Percentiles rank a stretch among this genome's conserved stretches.
These are phyloP conservation scores for Nadsonia commutata DNA, from an alignment of 1,139 yeast genomes.

Conservation along the genomic window DNA sequence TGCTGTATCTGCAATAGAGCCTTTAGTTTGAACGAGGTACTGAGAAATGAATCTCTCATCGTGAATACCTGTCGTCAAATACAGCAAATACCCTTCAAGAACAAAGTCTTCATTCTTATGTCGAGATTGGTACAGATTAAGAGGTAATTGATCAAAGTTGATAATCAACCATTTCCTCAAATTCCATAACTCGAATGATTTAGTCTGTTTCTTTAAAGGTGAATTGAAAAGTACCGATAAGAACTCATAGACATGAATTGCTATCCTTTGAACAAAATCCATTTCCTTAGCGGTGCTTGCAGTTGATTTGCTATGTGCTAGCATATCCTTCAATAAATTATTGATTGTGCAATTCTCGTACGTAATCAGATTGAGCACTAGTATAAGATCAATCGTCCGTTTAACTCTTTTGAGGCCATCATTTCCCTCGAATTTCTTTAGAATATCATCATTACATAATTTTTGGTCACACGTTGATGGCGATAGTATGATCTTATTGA, in stretches of 20 bases:
- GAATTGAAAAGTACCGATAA: background rate
- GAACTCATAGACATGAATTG: background rate
- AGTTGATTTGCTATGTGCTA: background rate
- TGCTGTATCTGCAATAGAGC: background rate
- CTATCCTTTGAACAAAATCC: background rate
- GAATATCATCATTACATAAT: background rate
- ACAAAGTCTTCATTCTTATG: background rate
- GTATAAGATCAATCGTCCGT: background rate
- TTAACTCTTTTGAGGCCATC: background rate
- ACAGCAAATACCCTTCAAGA: background rate
- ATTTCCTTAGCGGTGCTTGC: background rate
- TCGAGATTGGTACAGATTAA: background rate
- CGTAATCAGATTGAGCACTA: background rate
- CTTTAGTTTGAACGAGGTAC: background rate
- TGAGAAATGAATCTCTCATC: background rate
- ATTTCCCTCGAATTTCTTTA: background rate
- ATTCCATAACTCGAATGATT: background rate
- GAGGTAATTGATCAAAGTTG: background rate
- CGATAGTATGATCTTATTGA: background rate
- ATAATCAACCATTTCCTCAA: background rate
- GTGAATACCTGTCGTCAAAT: background rate
- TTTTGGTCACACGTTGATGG: background rate
- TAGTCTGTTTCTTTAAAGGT: background rate
- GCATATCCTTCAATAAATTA: background rate
- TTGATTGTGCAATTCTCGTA: background rate